Evolutionary conservation across 345 rosid species (phyloP), one percentile per base, ranked within the genome.

Genomic region (Salix caprea): DNA sequence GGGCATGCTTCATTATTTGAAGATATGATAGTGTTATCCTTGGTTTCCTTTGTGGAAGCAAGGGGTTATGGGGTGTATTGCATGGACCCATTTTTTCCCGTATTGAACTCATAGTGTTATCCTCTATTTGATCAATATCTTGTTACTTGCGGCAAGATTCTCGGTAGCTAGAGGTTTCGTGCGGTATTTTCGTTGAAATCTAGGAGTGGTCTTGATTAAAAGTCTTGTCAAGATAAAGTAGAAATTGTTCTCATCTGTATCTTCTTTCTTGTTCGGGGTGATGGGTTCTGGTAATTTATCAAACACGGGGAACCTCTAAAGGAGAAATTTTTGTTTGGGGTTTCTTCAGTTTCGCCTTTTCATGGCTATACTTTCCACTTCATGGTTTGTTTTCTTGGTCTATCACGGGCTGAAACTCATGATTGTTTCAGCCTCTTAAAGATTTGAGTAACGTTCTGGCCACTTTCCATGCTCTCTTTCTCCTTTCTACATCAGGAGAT

Each of bases 201-300:
- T 65, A 28, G 28, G 52, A 4, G 4, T 62, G 44, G 76, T 56
- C 61, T 73, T 62, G 52, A 71, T 65, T 76, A 60, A 23, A 69
- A 75, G 88, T 82, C 90, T 77, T 88, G 83, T 85, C 87, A 77
- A 69, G 37, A 5, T 61, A 70, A 82, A 69, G 84, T 40, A 36
- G 67, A 15, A 23, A 30, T 19, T 56, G 23, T 32, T 68, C 14
- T 30, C n/a, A 6, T 73, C 58, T 32, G 6, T 26, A 5, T 34
- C 6, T 67, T 40, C 44, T 76, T 66, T 78, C 80, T 80, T 80
- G 82, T 76, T 76, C 70, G n/a, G 65, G 34, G 37, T 24, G 69
- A 56, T 72, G 50, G 65, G 54, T 32, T 56, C 70, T 69, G 67
- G 72, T 14, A 40, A 67, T 77, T 67, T 71, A 77, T 50, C 78